phyloP scores from a whole-genome alignment of 2,329 filamentous ascomycete genomes.

The Alternaria tenuissima region DNA sequence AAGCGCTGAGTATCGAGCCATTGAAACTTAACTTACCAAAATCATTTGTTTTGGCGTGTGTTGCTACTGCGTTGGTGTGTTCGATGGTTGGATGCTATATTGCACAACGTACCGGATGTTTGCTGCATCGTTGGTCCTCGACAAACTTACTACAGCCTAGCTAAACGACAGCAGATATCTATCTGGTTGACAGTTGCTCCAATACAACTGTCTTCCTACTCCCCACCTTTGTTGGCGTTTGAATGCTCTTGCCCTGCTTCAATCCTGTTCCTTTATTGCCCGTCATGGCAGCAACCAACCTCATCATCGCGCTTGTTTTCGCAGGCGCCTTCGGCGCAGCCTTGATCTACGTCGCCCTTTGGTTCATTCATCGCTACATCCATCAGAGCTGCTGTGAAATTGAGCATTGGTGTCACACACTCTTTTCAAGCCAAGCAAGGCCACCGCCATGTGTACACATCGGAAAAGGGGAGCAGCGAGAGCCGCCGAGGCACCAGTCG shows the following conservation, averaged over 20 bases:
- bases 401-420: slow-evolving; percentile 25
- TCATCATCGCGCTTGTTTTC: slow-evolving; percentile 30
- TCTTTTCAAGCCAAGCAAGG: not conserved
- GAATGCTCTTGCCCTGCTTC: not conserved
- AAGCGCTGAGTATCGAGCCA: not conserved
- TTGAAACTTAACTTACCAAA: not conserved
- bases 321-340: slow-evolving; percentile 31
- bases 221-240: no score
- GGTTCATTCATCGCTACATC: slow-evolving; percentile 29
- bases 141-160: not conserved
- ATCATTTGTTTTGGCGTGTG: not conserved
- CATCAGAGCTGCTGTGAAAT: slow-evolving; percentile 25
- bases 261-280: not conserved
- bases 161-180: not conserved
- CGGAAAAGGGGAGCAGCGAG: slow-evolving; percentile 6
- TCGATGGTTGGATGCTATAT: not conserved
- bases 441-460: slow-evolving; percentile 4
- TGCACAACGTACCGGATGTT: not conserved
- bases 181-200: not conserved
- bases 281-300: slow-evolving; percentile 22
- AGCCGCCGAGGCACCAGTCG: slow-evolving; percentile 6
- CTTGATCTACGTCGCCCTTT: slow-evolving; percentile 29
- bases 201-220: not conserved
- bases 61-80: not conserved
- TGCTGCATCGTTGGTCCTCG: not conserved